phyloP scores from a whole-genome alignment of 2,329 filamentous ascomycete genomes.

The Claviceps quebecensis region DNA sequence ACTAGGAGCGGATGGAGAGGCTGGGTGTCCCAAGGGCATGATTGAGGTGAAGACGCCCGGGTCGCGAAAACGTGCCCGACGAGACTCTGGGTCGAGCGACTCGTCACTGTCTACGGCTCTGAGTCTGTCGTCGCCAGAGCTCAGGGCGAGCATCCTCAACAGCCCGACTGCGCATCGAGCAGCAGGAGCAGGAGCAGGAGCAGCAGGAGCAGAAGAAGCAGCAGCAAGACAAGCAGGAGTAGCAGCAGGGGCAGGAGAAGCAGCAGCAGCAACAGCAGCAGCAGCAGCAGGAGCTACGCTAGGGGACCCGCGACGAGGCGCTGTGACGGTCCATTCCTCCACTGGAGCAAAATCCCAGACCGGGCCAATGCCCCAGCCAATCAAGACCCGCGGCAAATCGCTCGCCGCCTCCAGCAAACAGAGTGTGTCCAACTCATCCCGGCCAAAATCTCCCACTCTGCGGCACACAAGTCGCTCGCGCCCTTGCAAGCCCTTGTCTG shows the following conservation, averaged over 20 bases:
- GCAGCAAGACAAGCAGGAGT: not conserved
- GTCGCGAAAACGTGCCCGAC: slow-evolving; percentile 20
- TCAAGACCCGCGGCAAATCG: slow-evolving; percentile 22
- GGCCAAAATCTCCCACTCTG: slow-evolving; percentile 21
- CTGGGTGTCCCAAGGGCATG: slow-evolving; percentile 2
- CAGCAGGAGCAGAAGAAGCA: not conserved
- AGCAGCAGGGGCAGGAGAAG: not conserved
- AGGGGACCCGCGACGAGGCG: not conserved
- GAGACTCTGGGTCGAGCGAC: slow-evolving; percentile 26
- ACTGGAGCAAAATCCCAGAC: slow-evolving; percentile 18
- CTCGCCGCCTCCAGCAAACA: slow-evolving; percentile 24
- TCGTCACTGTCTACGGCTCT: slow-evolving; percentile 27
- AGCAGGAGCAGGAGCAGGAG: not conserved
- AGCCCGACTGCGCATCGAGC: slow-evolving; percentile 3
- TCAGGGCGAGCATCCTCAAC: slow-evolving; percentile 12
- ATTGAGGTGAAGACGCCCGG: slow-evolving; percentile 20
- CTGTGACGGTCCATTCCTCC: slow-evolving; percentile 1
- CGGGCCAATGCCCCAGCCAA: slow-evolving; percentile 21
- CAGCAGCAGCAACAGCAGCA: not conserved
- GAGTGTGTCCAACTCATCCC: slow-evolving; percentile 22
- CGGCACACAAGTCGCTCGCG: slow-evolving; percentile 10
- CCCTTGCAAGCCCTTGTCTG: slow-evolving; percentile 13
- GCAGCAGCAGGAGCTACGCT: not conserved
- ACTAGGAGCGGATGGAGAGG: slow-evolving; percentile 1
- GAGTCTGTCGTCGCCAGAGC: slow-evolving; percentile 26